These are phyloP conservation scores for Corynascus novoguineensis DNA, from an alignment of 495 filamentous ascomycete species.

Conservation along the genomic window DNA sequence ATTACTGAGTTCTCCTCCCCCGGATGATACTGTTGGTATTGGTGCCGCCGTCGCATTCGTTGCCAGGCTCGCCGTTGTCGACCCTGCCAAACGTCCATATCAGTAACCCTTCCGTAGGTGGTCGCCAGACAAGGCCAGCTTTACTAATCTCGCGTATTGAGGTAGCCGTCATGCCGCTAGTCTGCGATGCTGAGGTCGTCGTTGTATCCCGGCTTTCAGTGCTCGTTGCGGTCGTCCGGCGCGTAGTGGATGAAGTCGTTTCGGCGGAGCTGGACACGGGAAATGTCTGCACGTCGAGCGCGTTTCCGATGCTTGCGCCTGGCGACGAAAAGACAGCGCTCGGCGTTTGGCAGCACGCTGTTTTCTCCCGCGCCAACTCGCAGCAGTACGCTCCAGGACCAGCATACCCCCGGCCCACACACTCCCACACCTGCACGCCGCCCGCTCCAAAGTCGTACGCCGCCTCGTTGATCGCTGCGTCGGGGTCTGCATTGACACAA, in stretches of 20 bases:
- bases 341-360: conserved; percentile 9
- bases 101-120: no score
- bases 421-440: conserved; percentile 18
- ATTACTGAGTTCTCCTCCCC: background rate
- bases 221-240: no score
- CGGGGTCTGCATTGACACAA: conserved; percentile 4
- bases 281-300: conserved; percentile 10
- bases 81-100: background rate
- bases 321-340: conserved; percentile 10
- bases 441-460: conserved; percentile 10
- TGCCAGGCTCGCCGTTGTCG: background rate
- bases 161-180: no score
- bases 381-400: conserved; percentile 17
- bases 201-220: no score
- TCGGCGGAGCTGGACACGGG: background rate
- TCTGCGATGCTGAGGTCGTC: no score
- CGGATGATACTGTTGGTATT: background rate
- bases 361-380: conserved; percentile 6
- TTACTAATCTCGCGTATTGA: no score
- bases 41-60: background rate
- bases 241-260: no score
- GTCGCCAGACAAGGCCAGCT: no score
- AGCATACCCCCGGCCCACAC: conserved; percentile 8
- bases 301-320: conserved; percentile 9
- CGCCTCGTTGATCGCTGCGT: background rate